Evolutionary conservation across 805 yeast species (phyloP).

Genomic region (Kazachstania taianensis): DNA sequence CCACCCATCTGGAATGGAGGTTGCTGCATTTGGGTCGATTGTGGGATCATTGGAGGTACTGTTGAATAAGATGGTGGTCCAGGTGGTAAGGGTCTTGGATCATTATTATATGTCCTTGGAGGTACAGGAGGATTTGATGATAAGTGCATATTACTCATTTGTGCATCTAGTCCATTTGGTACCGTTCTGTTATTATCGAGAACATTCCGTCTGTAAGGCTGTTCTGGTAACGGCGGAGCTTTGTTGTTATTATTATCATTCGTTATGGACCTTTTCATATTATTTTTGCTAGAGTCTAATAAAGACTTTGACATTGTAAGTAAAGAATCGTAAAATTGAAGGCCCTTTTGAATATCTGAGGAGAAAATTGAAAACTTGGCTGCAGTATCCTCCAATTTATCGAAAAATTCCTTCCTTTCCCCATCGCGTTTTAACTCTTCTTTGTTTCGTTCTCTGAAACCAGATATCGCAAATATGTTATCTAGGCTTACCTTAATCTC

Average conservation of each 20-base stretch:
- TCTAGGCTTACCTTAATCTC: slow-evolving; percentile 39
- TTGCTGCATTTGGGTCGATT: neutral
- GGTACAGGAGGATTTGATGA: slow-evolving; percentile 7
- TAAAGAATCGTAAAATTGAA: slow-evolving; percentile 47
- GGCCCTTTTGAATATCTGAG: slow-evolving; percentile 52
- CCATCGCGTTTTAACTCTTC: slow-evolving; percentile 29
- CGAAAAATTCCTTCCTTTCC: slow-evolving; percentile 30
- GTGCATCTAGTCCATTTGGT: neutral
- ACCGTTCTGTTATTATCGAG: neutral
- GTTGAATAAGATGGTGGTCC: neutral
- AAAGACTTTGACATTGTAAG: slow-evolving; percentile 22
- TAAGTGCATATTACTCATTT: neutral
- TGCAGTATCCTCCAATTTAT: slow-evolving; percentile 39
- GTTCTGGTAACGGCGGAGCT: slow-evolving; percentile 8
- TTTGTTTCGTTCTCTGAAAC: slow-evolving; percentile 34
- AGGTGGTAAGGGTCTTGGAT: neutral
- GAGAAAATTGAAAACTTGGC: slow-evolving; percentile 48
- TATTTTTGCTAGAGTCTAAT: slow-evolving; percentile 5
- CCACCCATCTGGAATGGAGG: neutral
- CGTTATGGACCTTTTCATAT: neutral
- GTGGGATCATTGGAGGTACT: neutral
- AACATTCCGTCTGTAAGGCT: slow-evolving; percentile 1
- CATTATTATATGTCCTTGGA: neutral
- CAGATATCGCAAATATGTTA: slow-evolving; percentile 35
- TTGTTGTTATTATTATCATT: neutral